Evolutionary conservation across 352 stramenopile genomes (phyloP), one percentile per base, ranked within the genome.

Genomic region (Aphanomyces invadans): DNA sequence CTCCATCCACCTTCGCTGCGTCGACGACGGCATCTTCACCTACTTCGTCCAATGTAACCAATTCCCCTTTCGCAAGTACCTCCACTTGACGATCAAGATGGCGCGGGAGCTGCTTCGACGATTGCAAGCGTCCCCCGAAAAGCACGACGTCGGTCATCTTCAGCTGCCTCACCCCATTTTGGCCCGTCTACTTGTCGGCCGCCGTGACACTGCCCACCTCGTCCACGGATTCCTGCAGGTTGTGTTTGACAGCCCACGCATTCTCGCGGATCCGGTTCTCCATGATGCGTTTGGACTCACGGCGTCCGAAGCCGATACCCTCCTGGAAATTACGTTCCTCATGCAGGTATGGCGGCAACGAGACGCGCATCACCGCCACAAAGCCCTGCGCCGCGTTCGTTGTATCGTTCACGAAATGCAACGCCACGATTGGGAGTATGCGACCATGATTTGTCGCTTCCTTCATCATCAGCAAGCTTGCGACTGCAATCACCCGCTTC

Each of bases 11-110:
- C 55, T 63, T 10, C 36, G 55, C 21, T 63, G 55, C 39, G 32
- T 51, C 55, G 55, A 63, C 29, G 33, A 63, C 10, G 55, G 55
- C 32, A 45, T 63, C 55, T 63, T 63, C 26, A 63, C 55, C 0
- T 63, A 38, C 36, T 63, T 44, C 19, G 29, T 63, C 36, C 17
- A 49, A 2, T 63, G 55, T 25, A 7, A 46, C 28, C 15, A 23
- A 25, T 29, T 26, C 23, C 4, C 26, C 7, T 63, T 63, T 25
- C 17, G 15, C 12, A 38, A 42, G 33, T 63, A 51, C 28, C 12
- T 63, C 3, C 55, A 63, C 26, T 49, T 63, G 55, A 63, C 32
- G 9, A 19, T 32, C 10, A 49, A 44, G 36, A n/a, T 28, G 21
- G 55, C 55, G 10, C 33, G 55, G 25, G 5, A 19, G 10, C 29